A percentile compares a stretch with the other conserved stretches of the same genome.
phyloP scores from a whole-genome alignment of 169 alveolate species.

The Nephromyces sp. region DNA sequence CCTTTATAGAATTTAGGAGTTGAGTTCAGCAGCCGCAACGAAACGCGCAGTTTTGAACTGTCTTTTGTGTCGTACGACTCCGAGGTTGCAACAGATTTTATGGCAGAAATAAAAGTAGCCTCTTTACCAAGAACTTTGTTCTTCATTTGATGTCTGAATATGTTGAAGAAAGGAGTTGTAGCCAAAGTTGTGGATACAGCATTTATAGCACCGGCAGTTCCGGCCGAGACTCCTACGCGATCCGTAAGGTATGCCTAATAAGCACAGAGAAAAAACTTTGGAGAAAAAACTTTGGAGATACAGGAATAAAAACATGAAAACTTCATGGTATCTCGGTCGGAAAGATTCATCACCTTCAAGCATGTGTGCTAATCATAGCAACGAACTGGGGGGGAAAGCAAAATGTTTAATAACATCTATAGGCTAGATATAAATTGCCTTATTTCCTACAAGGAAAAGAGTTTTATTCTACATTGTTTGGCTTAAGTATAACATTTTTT shows the following conservation, averaged over 20 bases:
- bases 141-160: neutral
- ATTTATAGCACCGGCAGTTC: neutral
- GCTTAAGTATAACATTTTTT: too few relatives aligned
- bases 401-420: too few relatives aligned
- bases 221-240: neutral
- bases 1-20: neutral
- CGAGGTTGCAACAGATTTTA: neutral
- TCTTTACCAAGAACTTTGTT: neutral
- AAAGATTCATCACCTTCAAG: too few relatives aligned
- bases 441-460: too few relatives aligned
- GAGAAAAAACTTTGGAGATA: too few relatives aligned
- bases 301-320: too few relatives aligned
- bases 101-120: neutral
- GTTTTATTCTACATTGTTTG: too few relatives aligned
- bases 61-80: neutral
- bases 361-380: too few relatives aligned
- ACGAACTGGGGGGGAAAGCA: too few relatives aligned
- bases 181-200: neutral
- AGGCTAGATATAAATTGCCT: too few relatives aligned
- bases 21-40: neutral
- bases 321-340: too few relatives aligned
- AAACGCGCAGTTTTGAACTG: neutral
- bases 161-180: neutral
- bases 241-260: neutral
- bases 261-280: too few relatives aligned